Evolutionary conservation across 495 filamentous ascomycete species (phyloP).

Genomic region (Talaromyces stipitatus): DNA sequence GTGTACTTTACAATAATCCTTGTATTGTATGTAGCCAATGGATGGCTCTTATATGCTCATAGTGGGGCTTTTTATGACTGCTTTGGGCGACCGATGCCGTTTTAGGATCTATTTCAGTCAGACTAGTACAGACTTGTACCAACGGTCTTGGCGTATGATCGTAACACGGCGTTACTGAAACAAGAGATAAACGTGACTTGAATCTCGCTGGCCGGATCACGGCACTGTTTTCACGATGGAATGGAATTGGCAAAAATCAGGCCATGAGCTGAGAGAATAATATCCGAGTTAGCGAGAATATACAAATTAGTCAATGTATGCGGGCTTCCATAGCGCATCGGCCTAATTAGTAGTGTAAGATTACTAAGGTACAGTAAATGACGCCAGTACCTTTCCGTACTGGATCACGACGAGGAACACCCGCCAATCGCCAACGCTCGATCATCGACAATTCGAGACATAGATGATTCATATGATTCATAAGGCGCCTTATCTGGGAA

Average conservation of each 20-base stretch:
- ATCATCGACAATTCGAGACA: background rate
- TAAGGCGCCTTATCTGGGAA: background rate
- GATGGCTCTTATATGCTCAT: background rate
- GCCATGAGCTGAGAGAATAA: no score
- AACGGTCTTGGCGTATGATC: background rate
- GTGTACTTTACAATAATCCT: background rate
- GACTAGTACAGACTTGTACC: background rate
- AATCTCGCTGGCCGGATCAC: background rate
- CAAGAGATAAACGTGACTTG: background rate
- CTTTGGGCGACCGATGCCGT: background rate
- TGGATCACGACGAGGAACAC: background rate
- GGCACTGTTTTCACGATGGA: no score
- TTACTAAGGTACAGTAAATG: no score
- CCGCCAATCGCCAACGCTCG: background rate
- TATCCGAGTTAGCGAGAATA: background rate
- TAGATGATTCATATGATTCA: background rate
- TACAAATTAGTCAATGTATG: no score
- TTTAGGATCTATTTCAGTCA: background rate
- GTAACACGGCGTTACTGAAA: background rate
- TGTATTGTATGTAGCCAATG: background rate
- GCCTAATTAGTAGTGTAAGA: no score
- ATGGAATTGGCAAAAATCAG: no score
- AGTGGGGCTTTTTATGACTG: background rate
- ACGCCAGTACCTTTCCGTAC: background rate
- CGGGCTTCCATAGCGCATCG: no score